A percentile compares a stretch with the other conserved stretches of the same genome.
These are phyloP conservation scores for Trematosphaeria pertusa DNA, from an alignment of 2,329 filamentous ascomycete species.

Conservation along the genomic window DNA sequence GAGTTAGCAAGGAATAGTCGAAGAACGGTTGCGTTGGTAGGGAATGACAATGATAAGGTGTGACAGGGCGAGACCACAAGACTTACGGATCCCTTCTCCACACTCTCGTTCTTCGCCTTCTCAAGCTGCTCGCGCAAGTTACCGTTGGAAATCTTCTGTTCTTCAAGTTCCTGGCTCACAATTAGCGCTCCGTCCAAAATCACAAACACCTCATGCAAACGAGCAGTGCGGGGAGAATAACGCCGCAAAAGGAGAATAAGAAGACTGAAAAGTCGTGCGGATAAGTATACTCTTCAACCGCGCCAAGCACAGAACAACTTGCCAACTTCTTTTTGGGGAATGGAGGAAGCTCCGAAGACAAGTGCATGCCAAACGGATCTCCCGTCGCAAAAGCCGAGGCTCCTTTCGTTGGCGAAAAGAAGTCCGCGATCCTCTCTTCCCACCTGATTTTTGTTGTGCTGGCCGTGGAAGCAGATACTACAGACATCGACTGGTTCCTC, in stretches of 20 bases:
- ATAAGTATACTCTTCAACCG: constrained; percentile 36
- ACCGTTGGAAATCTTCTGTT: constrained; percentile 30
- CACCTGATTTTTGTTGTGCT: constrained; percentile 34
- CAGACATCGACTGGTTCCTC: constrained; percentile 28
- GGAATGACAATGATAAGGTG: neutral
- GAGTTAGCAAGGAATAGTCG: constrained; percentile 12
- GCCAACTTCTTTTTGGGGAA: too few relatives aligned
- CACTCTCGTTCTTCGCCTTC: constrained; percentile 40
- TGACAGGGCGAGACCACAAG: neutral
- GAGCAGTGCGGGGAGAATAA: neutral
- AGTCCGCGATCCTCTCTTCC: constrained; percentile 27
- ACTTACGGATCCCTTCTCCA: constrained; percentile 47
- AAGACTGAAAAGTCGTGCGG: constrained; percentile 15
- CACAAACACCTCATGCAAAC: neutral
- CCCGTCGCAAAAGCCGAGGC: constrained; percentile 17
- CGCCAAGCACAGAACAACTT: constrained; percentile 39
- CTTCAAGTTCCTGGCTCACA: constrained; percentile 38
- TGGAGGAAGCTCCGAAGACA: too few relatives aligned
- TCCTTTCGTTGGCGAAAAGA: constrained; percentile 31
- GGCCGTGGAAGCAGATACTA: constrained; percentile 27
- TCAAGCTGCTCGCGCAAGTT: constrained; percentile 40
- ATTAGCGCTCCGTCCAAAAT: neutral
- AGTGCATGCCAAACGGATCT: constrained; percentile 1
- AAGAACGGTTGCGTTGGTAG: too few relatives aligned
- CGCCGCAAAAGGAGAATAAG: neutral